Evolutionary conservation across 495 filamentous ascomycete genomes (phyloP), one percentile per base, ranked within the genome.

Genomic region (Podospora bellae-mahoneyi): DNA sequence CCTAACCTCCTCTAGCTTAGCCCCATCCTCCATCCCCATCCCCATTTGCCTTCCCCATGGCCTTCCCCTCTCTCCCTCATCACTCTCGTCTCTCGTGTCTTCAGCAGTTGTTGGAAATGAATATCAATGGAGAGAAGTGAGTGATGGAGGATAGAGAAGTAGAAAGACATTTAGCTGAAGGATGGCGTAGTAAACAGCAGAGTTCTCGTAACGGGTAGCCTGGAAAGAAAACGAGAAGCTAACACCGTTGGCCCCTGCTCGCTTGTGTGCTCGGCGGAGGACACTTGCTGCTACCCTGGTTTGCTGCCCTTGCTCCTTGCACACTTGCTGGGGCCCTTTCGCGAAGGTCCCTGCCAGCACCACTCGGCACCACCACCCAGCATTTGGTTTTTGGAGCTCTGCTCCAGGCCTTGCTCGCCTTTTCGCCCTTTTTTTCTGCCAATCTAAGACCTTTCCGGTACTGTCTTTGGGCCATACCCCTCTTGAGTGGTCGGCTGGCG

Each of bases 381-480:
- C 34, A 59, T 60, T 62, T 48, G 39, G 39, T 32, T 32, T 48
- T 48, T 48, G 39, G 39, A 18, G 39, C 39, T 48, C 39, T 48
- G 13, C 39, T 48, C 65, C 56, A 62, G 48, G 65, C 56, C 60
- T 64, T 55, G 65, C 27, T 9, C 15, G n/a, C 48, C 32, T 74
- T 66, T 73, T 54, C 59, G 27, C 19, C 39, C 39, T 48, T 48
- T 48, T 65, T 64, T 55, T 44, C 10, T 53, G 34, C 71, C 68
- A 71, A 69, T 72, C 74, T 75, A 75, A 71, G 69, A 69, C 75
- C 67, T 68, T 70, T 74, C 58, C 68, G 73, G 75, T 71, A 72
- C 63, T 71, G 68, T 71, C 70, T 71, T 64, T 68, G 72, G 65
- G 30, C 69, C 71, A 61, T 72, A 72, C 71, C 72, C 30, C 68